phyloP scores from a whole-genome alignment of 2,329 filamentous ascomycete genomes.

The Fusarium oligoseptatum region DNA sequence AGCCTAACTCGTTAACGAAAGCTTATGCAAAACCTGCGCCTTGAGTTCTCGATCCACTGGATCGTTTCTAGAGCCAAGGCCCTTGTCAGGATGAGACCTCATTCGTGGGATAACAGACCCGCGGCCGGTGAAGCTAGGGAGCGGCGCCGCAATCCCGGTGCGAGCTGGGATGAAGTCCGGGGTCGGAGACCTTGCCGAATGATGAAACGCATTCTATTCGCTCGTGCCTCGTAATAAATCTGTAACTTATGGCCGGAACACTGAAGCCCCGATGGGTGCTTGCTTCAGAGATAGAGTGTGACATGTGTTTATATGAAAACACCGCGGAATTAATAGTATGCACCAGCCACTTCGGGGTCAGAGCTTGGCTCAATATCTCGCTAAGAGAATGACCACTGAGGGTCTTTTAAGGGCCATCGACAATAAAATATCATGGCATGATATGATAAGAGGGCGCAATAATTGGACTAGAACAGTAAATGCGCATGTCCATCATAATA shows the following conservation, averaged over 20 bases:
- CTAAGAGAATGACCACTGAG: background rate
- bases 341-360: slow-evolving; percentile 1
- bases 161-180: slow-evolving; percentile 31
- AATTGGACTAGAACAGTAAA: slow-evolving; percentile 13
- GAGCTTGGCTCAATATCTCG: slow-evolving; percentile 8
- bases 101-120: slow-evolving; percentile 40
- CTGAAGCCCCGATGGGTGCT: slow-evolving; percentile 23
- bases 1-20: background rate
- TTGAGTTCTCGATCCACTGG: slow-evolving; percentile 9
- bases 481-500: slow-evolving; percentile 8
- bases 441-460: background rate
- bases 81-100: background rate
- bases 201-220: slow-evolving; percentile 30
- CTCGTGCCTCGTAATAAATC: slow-evolving; percentile 17
- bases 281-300: slow-evolving; percentile 10
- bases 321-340: background rate
- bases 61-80: slow-evolving; percentile 10
- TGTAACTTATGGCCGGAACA: slow-evolving; percentile 36
- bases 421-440: slow-evolving; percentile 2
- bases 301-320: slow-evolving; percentile 4
- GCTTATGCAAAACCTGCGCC: slow-evolving; percentile 11
- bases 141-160: slow-evolving; percentile 14
- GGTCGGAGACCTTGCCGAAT: slow-evolving; percentile 30
- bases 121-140: slow-evolving; percentile 17
- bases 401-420: background rate